Conservation (phyloP, 2,329 filamentous ascomycete species). For the Chlorencoelia australis region DNA sequence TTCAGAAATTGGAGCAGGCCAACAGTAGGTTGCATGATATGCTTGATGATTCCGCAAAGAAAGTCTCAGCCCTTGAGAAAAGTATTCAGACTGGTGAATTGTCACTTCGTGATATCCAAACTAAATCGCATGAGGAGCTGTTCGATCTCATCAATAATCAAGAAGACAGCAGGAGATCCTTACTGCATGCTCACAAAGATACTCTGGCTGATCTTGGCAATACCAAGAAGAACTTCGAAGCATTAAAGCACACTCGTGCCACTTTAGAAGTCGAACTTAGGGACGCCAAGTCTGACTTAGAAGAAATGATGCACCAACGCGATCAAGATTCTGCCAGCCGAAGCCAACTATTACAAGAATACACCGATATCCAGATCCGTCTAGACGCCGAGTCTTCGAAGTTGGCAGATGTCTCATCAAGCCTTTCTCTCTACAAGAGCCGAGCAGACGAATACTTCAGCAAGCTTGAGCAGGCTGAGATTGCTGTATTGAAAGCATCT, state of each 20-base stretch:
- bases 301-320: slow-evolving; percentile 65
- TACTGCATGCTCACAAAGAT: slow-evolving; percentile 78
- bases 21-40: slow-evolving; percentile 88
- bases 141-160: slow-evolving; percentile 88
- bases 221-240: slow-evolving; percentile 78
- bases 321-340: slow-evolving; percentile 86
- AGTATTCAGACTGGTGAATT: slow-evolving; percentile 80
- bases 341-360: slow-evolving; percentile 81
- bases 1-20: slow-evolving; percentile 85
- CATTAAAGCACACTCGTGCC: slow-evolving; percentile 71
- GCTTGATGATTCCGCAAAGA: slow-evolving; percentile 87
- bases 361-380: slow-evolving; percentile 85
- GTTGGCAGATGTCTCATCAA: slow-evolving; percentile 72
- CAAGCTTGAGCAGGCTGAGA: slow-evolving; percentile 94
- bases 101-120: slow-evolving; percentile 81
- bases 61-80: slow-evolving; percentile 81
- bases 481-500: slow-evolving; percentile 83
- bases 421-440: slow-evolving; percentile 79
- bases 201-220: slow-evolving; percentile 77
- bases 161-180: slow-evolving; percentile 73
- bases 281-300: slow-evolving; percentile 72
- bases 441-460: slow-evolving; percentile 93
- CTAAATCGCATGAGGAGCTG: slow-evolving; percentile 88
- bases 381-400: slow-evolving; percentile 83
- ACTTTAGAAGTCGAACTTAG: slow-evolving; percentile 77